Conservation (phyloP, 768 basidiomycete species). For the Auricularia auricula-judae region DNA sequence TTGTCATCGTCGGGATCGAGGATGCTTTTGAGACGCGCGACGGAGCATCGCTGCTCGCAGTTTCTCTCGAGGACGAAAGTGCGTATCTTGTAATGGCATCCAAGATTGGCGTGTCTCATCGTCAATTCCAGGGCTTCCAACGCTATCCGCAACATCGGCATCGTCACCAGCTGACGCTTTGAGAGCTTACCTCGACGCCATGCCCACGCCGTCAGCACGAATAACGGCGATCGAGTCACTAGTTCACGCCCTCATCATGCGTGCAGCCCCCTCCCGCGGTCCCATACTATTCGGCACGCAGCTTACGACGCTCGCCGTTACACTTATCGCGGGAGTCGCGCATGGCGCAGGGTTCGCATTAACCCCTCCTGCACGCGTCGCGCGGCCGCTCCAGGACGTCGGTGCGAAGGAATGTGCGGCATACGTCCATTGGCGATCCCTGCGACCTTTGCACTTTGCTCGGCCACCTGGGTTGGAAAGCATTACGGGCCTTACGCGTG, state of each 20-base stretch:
- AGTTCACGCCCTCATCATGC: conserved; percentile 55
- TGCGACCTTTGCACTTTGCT: conserved; percentile 42
- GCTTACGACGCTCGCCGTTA: conserved; percentile 66
- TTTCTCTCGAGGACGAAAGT: conserved; percentile 49
- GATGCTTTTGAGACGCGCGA: conserved; percentile 49
- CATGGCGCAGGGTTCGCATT: conserved; percentile 69
- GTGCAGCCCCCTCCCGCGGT: conserved; percentile 43
- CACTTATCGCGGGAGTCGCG: conserved; percentile 60
- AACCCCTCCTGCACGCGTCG: conserved; percentile 31
- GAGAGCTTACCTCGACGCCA: conserved; percentile 43
- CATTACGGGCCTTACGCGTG: conserved; percentile 58
- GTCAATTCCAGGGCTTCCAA: conserved; percentile 4
- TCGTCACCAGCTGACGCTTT: conserved; percentile 16
- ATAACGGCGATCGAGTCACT: conserved; percentile 47
- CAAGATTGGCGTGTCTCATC: conserved; percentile 8
- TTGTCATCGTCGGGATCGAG: conserved; percentile 41
- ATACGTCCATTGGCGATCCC: conserved; percentile 64
- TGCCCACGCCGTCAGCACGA: conserved; percentile 68
- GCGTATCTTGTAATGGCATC: conserved; percentile 15
- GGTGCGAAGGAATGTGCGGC: conserved; percentile 70
- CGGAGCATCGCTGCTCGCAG: conserved; percentile 18
- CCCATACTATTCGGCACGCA: conserved; percentile 71
- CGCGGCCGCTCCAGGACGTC: conserved; percentile 61
- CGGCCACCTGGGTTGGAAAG: conserved; percentile 34
- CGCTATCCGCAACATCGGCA: conserved; percentile 13